Conservation (phyloP, 805 yeast species). For the Saccharomyces eubayanus region DNA sequence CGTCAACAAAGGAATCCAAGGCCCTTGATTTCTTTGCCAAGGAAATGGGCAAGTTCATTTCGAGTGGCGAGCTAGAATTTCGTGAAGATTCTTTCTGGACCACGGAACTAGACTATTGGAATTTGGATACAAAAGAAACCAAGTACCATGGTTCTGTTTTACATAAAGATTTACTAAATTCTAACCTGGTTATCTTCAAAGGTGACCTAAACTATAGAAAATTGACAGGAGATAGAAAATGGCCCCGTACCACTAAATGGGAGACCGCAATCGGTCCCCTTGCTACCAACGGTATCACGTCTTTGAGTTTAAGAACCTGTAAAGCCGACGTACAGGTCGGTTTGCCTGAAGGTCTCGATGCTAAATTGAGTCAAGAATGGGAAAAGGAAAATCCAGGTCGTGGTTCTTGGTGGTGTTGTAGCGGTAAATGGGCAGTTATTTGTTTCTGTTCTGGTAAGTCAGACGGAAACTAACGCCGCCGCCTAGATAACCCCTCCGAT, state of each 20-base stretch:
- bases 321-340: slow-evolving; percentile 96
- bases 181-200: slow-evolving; percentile 73
- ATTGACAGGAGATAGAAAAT: slow-evolving; percentile 79
- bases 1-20: slow-evolving; percentile 21
- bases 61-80: slow-evolving; percentile 41
- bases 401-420: slow-evolving; percentile 73
- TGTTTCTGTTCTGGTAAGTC: slow-evolving; percentile 33
- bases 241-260: slow-evolving; percentile 81
- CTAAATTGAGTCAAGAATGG: slow-evolving; percentile 56
- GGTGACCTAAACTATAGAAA: slow-evolving; percentile 96
- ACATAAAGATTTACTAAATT: slow-evolving; percentile 51
- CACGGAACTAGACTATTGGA: slow-evolving; percentile 65
- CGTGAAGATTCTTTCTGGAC: slow-evolving; percentile 83
- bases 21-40: slow-evolving; percentile 44
- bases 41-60: slow-evolving; percentile 37
- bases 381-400: slow-evolving; percentile 48
- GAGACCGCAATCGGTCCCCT: slow-evolving; percentile 58
- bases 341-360: slow-evolving; percentile 62
- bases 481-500: background rate
- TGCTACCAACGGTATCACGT: slow-evolving; percentile 51
- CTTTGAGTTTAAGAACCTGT: slow-evolving; percentile 80
- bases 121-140: slow-evolving; percentile 43
- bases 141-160: slow-evolving; percentile 48
- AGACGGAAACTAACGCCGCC: background rate
- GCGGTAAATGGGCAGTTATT: slow-evolving; percentile 93